Percentiles rank a stretch among this genome's conserved stretches.
phyloP scores from a whole-genome alignment of 2,329 filamentous ascomycete genomes.

The Stachybotrys elegans region DNA sequence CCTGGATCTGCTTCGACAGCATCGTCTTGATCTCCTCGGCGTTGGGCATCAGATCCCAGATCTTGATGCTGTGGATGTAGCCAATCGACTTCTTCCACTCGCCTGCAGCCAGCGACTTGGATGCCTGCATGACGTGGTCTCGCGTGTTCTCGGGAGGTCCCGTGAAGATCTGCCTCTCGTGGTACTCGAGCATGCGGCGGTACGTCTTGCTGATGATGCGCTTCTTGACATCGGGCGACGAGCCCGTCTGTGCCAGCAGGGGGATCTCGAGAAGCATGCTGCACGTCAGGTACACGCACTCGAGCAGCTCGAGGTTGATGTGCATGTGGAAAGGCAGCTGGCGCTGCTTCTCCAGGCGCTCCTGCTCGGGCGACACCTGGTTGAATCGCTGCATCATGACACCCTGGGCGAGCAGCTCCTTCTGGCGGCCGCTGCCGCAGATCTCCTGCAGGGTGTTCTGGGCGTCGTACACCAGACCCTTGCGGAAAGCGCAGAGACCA shows the following conservation, averaged over 20 bases:
- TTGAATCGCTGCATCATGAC: conserved; percentile 97
- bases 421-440: conserved; percentile 93
- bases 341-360: conserved; percentile 92
- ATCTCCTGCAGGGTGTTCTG: conserved; percentile 98
- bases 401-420: conserved; percentile 95
- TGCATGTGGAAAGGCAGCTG: conserved; percentile 99
- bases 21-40: conserved; percentile 91
- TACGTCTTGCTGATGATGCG: conserved; percentile 99
- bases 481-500: conserved; percentile 95
- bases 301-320: conserved; percentile 96
- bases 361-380: conserved; percentile 95
- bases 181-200: conserved; percentile 98
- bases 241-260: conserved; percentile 91
- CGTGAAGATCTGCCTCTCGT: conserved; percentile 98
- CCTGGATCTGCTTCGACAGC: conserved; percentile 97
- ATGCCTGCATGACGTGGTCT: conserved; percentile 98
- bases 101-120: conserved; percentile 90
- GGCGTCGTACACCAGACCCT: conserved; percentile 92
- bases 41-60: conserved; percentile 96
- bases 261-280: conserved; percentile 99
- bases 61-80: conserved; percentile 97
- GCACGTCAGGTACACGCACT: conserved; percentile 97
- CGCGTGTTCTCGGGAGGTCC: conserved; percentile 97
- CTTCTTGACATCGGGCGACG: conserved; percentile 95
- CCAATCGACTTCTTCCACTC: conserved; percentile 97